phyloP scores from a whole-genome alignment of 2,329 filamentous ascomycete genomes.

The Raffaelea albimanens region DNA sequence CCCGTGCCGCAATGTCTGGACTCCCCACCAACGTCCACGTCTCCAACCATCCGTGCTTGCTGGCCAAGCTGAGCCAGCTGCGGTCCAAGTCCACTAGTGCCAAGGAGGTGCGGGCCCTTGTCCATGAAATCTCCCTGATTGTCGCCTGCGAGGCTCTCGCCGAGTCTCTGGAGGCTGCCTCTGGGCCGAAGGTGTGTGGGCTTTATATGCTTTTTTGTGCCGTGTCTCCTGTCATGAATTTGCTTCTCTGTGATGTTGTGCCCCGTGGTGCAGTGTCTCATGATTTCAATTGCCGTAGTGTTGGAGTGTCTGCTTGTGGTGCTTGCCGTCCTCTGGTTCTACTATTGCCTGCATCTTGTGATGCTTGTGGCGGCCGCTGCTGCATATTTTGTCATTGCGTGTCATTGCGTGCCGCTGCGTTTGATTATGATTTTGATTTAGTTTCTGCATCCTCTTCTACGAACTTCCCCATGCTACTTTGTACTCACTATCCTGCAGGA shows the following conservation, averaged over 20 bases:
- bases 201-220: slow-evolving; percentile 12
- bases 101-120: slow-evolving; percentile 68
- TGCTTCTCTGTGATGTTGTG: slow-evolving; percentile 1
- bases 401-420: too few species aligned
- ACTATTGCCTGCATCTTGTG: too few species aligned
- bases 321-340: too few species aligned
- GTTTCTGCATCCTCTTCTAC: too few species aligned
- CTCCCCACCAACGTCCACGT: slow-evolving; percentile 61
- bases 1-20: slow-evolving; percentile 4
- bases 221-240: not conserved
- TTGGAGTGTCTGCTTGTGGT: too few species aligned
- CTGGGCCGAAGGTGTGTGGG: slow-evolving; percentile 51
- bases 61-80: slow-evolving; percentile 82
- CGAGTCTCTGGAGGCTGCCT: slow-evolving; percentile 43
- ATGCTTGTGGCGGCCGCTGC: too few species aligned
- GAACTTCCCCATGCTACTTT: not conserved
- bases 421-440: too few species aligned
- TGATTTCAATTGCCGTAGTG: too few species aligned
- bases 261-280: too few species aligned
- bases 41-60: slow-evolving; percentile 76
- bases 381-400: too few species aligned
- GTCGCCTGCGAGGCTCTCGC: slow-evolving; percentile 74
- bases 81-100: slow-evolving; percentile 62
- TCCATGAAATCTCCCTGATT: slow-evolving; percentile 80
- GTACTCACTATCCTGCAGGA: slow-evolving; percentile 38